These are phyloP conservation scores for Leucoagaricus sp. DNA, from an alignment of 1,284 basidiomycete genomes.

Conservation along the genomic window DNA sequence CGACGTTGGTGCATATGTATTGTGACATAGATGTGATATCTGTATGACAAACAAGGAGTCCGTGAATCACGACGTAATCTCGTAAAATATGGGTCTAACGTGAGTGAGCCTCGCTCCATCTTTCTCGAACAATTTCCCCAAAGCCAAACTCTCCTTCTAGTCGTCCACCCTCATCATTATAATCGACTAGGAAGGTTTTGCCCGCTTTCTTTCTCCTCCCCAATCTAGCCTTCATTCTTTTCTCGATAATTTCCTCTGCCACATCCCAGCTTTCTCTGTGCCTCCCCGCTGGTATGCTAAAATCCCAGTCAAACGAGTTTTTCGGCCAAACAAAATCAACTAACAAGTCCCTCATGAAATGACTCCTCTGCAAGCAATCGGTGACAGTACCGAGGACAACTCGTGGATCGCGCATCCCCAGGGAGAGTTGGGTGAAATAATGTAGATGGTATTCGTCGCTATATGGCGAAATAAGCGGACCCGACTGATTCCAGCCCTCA, in stretches of 20 bases:
- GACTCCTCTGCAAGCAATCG: neutral
- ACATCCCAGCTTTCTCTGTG: constrained; percentile 12
- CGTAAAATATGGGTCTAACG: neutral
- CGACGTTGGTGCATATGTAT: neutral
- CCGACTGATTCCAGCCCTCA: neutral
- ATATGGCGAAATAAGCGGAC: neutral
- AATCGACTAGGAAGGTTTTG: neutral
- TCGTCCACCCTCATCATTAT: neutral
- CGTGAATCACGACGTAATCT: neutral
- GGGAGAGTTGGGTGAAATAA: constrained; percentile 5
- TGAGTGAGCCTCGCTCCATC: neutral
- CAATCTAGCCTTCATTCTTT: neutral
- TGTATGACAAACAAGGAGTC: too few species aligned
- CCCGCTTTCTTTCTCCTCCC: constrained; percentile 2
- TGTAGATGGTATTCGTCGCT: constrained; percentile 6
- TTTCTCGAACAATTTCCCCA: neutral
- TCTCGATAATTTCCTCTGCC: constrained; percentile 13
- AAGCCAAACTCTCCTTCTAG: constrained; percentile 12
- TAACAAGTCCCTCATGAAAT: constrained; percentile 8
- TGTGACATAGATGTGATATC: too few species aligned
- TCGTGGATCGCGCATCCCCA: constrained; percentile 10
- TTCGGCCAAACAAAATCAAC: constrained; percentile 7
- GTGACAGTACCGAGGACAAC: constrained; percentile 7
- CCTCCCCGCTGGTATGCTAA: neutral
- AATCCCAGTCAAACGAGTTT: constrained; percentile 13